Percentiles rank a stretch among this genome's conserved stretches.
Evolutionary conservation across 192 early-diverging fungal species (phyloP).

Genomic region (Coemansia sp.): DNA sequence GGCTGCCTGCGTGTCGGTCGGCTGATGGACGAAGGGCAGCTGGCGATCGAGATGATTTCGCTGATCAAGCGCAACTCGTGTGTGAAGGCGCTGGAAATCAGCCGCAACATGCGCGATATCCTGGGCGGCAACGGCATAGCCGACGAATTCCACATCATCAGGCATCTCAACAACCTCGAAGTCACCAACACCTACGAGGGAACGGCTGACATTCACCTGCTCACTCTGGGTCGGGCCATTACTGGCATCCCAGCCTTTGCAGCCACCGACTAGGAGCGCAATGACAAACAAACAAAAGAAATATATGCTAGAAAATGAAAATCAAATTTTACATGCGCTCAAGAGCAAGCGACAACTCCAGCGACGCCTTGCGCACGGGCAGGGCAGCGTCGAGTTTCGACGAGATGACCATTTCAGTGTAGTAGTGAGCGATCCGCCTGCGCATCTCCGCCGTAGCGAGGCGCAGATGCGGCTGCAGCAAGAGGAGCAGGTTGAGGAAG

Average conservation of each 20-base stretch:
- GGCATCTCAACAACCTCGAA: conserved; percentile 89
- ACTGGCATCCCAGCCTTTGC: conserved; percentile 84
- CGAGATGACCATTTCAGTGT: conserved; percentile 43
- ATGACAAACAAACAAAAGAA: too few relatives aligned
- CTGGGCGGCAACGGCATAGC: conserved; percentile 95
- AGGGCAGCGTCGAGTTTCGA: conserved; percentile 46
- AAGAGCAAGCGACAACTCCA: conserved; percentile 44
- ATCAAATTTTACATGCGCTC: conserved; percentile 25
- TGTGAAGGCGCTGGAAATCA: conserved; percentile 91
- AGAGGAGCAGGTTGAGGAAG: conserved; percentile 44
- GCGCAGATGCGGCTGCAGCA: conserved; percentile 41
- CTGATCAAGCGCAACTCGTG: conserved; percentile 96
- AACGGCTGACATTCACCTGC: conserved; percentile 91
- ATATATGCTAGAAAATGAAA: background rate
- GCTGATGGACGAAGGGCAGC: conserved; percentile 82
- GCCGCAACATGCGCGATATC: conserved; percentile 84
- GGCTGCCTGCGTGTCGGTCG: conserved; percentile 88
- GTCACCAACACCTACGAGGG: conserved; percentile 97
- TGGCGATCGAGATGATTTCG: conserved; percentile 93
- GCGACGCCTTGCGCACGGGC: conserved; percentile 50
- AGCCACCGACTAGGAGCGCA: conserved; percentile 20
- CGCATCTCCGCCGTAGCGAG: conserved; percentile 26
- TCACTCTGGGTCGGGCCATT: conserved; percentile 90
- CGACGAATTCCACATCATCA: conserved; percentile 96
- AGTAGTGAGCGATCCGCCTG: conserved; percentile 37